Conservation (phyloP, 1,284 basidiomycete genomes). For the Sutorius eximius region DNA sequence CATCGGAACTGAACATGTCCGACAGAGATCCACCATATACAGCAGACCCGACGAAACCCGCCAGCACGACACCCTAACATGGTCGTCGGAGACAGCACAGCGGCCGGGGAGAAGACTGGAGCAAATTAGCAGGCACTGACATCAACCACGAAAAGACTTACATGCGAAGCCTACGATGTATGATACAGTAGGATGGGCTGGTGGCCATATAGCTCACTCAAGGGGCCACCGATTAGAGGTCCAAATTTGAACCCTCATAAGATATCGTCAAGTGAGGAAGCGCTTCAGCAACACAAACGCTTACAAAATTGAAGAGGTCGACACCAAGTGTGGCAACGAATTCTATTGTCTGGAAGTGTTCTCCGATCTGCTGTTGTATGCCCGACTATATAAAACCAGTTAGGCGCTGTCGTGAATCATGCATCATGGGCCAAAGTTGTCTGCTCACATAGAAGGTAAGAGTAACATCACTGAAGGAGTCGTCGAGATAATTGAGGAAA, state of each 20-base stretch:
- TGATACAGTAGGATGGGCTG: no score
- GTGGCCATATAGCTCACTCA: slow-evolving; percentile 30
- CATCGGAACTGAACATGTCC: slow-evolving; percentile 27
- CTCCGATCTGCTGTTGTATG: slow-evolving; percentile 29
- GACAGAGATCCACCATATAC: slow-evolving; percentile 29
- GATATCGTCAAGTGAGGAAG: not conserved
- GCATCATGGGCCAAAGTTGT: not conserved
- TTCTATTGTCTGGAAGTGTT: slow-evolving; percentile 21
- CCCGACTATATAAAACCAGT: slow-evolving; percentile 20
- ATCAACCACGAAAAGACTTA: not conserved
- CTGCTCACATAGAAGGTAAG: slow-evolving; percentile 28
- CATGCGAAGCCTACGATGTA: slow-evolving; percentile 28
- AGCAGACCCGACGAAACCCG: slow-evolving; percentile 23
- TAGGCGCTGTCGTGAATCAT: not conserved
- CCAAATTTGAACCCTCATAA: slow-evolving; percentile 24
- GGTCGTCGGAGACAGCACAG: slow-evolving; percentile 21
- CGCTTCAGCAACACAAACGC: not conserved
- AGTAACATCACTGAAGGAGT: slow-evolving; percentile 23
- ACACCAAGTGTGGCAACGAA: slow-evolving; percentile 25
- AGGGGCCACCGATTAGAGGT: slow-evolving; percentile 27
- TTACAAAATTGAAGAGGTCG: slow-evolving; percentile 29
- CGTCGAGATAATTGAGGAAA: not conserved
- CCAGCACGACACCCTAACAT: slow-evolving; percentile 21
- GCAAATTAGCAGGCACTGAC: slow-evolving; percentile 1
- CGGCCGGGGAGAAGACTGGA: slow-evolving; percentile 22